Evolutionary conservation across 2,329 filamentous ascomycete genomes (phyloP).

Genomic region (Camptophora hylomeconis): DNA sequence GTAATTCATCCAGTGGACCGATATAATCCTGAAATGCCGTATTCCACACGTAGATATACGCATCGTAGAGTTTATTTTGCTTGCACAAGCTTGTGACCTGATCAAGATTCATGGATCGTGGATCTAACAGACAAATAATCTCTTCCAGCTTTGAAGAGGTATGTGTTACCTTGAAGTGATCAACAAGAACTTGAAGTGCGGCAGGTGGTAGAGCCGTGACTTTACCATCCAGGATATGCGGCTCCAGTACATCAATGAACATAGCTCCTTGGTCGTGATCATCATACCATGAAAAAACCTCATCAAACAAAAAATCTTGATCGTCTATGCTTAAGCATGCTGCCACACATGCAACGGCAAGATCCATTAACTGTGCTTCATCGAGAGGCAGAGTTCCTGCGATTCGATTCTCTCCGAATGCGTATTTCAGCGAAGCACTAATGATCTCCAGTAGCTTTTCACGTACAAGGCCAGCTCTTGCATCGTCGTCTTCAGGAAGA

Average conservation of each 20-base stretch:
- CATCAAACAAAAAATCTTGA: constrained; percentile 75
- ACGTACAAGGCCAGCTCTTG: constrained; percentile 68
- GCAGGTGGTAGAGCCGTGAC: constrained; percentile 66
- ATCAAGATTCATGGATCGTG: constrained; percentile 81
- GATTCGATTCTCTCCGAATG: constrained; percentile 53
- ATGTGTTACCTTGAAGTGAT: constrained; percentile 63
- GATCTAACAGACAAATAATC: constrained; percentile 86
- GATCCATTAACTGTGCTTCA: constrained; percentile 54
- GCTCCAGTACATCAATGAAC: constrained; percentile 79
- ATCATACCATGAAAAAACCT: constrained; percentile 82
- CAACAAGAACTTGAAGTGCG: constrained; percentile 74
- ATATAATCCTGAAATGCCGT: constrained; percentile 79
- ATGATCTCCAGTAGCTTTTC: constrained; percentile 92
- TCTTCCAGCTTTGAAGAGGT: constrained; percentile 74
- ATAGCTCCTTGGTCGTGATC: constrained; percentile 58
- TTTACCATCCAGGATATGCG: constrained; percentile 68
- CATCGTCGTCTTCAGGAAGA: constrained; percentile 65
- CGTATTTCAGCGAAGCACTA: constrained; percentile 77
- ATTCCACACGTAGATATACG: constrained; percentile 94
- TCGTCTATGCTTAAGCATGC: constrained; percentile 70
- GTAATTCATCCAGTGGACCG: constrained; percentile 73
- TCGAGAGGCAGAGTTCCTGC: constrained; percentile 37
- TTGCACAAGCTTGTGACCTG: constrained; percentile 85
- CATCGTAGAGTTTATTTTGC: constrained; percentile 84
- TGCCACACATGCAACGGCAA: constrained; percentile 71